Evolutionary conservation across 345 rosid species (phyloP).

Genomic region (Melaleuca quinquenervia): DNA sequence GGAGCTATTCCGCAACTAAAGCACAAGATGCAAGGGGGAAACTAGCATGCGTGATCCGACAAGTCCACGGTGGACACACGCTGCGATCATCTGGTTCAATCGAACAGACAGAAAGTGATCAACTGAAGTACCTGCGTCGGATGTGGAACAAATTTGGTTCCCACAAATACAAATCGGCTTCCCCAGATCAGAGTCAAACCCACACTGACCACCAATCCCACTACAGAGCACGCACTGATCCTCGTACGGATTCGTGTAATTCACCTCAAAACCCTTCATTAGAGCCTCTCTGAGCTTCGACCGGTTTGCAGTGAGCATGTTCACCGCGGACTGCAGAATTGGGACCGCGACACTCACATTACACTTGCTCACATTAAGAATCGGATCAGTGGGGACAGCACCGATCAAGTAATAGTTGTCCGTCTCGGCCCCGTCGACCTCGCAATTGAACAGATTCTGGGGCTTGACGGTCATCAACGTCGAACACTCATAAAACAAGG

Average conservation of each 20-base stretch:
- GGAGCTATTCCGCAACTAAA: not conserved
- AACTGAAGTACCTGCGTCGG: not conserved
- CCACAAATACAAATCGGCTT: constrained; percentile 16
- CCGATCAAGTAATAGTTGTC: constrained; percentile 13
- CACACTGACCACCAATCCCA: constrained; percentile 14
- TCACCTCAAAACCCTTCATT: constrained; percentile 21
- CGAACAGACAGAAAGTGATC: not conserved
- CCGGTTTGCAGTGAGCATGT: not conserved
- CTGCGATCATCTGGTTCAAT: accelerated
- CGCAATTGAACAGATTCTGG: constrained; percentile 8
- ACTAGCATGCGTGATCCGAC: not conserved
- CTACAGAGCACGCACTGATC: constrained; percentile 10
- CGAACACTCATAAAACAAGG: constrained; percentile 17
- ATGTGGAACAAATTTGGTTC: constrained; percentile 12
- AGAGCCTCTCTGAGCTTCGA: constrained; percentile 17
- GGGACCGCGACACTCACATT: constrained; percentile 3
- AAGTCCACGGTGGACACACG: not conserved
- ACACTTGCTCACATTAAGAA: not conserved
- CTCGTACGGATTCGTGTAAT: constrained; percentile 6
- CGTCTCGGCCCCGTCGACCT: not conserved
- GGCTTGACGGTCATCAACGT: not conserved
- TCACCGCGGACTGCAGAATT: not conserved
- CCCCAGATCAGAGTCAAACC: constrained; percentile 18
- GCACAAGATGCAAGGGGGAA: not conserved
- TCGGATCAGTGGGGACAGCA: constrained; percentile 5